Conservation (phyloP, 192 early-diverging fungal species). For the Coemansia pectinata region DNA sequence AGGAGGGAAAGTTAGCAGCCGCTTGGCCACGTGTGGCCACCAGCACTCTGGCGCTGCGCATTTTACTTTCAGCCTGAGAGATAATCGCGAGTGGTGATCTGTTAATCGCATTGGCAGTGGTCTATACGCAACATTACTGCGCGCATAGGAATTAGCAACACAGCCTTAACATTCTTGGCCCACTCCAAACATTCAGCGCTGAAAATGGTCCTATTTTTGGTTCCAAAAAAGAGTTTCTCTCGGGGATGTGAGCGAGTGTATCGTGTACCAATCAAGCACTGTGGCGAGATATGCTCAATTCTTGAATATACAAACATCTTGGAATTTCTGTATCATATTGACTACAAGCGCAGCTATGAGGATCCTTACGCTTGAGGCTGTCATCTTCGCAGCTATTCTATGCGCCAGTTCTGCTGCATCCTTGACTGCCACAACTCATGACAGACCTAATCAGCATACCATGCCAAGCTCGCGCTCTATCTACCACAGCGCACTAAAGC, state of each 20-base stretch:
- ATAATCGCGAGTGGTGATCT: background rate
- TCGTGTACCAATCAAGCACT: background rate
- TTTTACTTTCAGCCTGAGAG: background rate
- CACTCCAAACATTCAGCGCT: background rate
- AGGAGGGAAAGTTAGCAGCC: background rate
- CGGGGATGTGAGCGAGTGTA: background rate
- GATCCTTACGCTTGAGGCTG: background rate
- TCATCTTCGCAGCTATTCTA: constrained; percentile 4
- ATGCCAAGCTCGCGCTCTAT: background rate
- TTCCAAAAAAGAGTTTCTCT: background rate
- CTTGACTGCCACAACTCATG: background rate
- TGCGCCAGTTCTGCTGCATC: background rate
- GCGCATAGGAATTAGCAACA: background rate
- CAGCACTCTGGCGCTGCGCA: background rate
- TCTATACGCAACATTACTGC: background rate
- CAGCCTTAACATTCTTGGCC: background rate
- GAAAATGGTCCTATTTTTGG: background rate
- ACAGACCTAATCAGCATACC: background rate
- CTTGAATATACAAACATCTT: background rate
- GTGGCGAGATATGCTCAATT: background rate
- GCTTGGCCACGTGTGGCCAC: background rate
- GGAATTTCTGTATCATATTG: background rate
- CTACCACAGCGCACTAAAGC: background rate
- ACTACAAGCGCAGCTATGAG: background rate
- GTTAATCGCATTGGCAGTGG: background rate